Conservation (phyloP, 306 rosid genomes). For the Cucumis cinereus region DNA sequence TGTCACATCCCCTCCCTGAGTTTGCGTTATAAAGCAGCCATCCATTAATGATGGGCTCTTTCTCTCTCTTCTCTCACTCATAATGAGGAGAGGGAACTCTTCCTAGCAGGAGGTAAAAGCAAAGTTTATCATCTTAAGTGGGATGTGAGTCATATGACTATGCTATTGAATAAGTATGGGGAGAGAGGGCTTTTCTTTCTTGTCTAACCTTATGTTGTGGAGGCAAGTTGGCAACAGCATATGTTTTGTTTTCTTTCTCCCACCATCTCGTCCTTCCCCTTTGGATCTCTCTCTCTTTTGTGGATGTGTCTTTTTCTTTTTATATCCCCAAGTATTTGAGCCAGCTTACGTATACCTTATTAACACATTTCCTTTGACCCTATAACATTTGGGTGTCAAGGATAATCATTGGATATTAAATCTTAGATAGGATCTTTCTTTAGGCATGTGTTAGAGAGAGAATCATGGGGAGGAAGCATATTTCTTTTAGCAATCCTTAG, state of each 20-base stretch:
- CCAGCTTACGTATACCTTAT: too few relatives aligned
- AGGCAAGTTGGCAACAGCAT: constrained; percentile 19
- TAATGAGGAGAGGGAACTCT: constrained; percentile 2
- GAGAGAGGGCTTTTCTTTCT: constrained; percentile 28
- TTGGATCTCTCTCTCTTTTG: not conserved
- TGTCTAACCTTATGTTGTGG: constrained; percentile 25
- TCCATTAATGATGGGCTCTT: constrained; percentile 9
- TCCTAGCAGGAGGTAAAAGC: constrained; percentile 33
- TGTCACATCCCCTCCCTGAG: constrained; percentile 48
- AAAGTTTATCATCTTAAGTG: constrained; percentile 37
- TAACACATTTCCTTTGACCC: too few relatives aligned
- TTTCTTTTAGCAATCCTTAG: not conserved
- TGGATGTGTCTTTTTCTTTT: too few relatives aligned
- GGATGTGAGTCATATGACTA: constrained; percentile 41
- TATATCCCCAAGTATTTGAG: too few relatives aligned
- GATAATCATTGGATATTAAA: too few relatives aligned
- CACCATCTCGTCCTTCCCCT: not conserved
- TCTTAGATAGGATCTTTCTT: too few relatives aligned
- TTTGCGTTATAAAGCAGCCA: constrained; percentile 17
- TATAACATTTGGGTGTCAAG: too few relatives aligned
- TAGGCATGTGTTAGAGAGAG: not conserved
- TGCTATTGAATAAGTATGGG: constrained; percentile 36
- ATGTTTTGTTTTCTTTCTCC: constrained; percentile 6
- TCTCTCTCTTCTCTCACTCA: not conserved
- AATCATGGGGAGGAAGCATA: not conserved